A percentile compares a stretch with the other conserved stretches of the same genome.
Conservation (phyloP, 2,329 filamentous ascomycete species). For the Dactylonectria macrodidyma region DNA sequence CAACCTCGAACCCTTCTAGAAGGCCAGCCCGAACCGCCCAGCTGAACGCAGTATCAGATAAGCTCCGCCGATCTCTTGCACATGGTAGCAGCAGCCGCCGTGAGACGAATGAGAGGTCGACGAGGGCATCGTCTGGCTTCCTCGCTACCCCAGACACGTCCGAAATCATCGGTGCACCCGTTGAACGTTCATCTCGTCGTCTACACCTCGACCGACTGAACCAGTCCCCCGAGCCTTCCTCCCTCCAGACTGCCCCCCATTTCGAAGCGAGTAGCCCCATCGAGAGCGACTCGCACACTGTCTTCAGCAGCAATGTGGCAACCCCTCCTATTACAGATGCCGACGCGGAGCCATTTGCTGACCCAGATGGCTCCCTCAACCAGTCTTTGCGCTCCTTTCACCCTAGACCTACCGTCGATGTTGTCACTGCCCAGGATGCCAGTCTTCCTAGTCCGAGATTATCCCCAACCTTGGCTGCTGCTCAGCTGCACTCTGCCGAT, state of each 20-base stretch:
- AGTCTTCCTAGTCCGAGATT: conserved; percentile 95
- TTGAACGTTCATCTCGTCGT: conserved; percentile 56
- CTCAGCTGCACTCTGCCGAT: conserved; percentile 65
- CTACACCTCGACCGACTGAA: conserved; percentile 59
- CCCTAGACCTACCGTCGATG: conserved; percentile 73
- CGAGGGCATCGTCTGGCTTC: conserved; percentile 50
- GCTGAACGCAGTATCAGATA: conserved; percentile 52
- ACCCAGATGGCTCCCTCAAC: conserved; percentile 65
- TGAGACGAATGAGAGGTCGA: conserved; percentile 43
- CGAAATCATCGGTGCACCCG: conserved; percentile 54
- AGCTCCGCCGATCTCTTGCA: conserved; percentile 53
- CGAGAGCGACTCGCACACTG: conserved; percentile 70
- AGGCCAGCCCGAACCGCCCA: conserved; percentile 49
- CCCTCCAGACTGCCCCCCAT: conserved; percentile 51
- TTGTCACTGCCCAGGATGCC: conserved; percentile 84
- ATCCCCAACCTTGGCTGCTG: conserved; percentile 89
- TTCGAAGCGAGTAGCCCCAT: conserved; percentile 67
- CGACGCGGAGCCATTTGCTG: conserved; percentile 74
- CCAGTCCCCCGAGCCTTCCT: conserved; percentile 62
- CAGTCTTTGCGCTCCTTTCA: conserved; percentile 63
- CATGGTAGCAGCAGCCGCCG: conserved; percentile 46
- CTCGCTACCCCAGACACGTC: conserved; percentile 73
- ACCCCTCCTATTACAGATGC: conserved; percentile 84
- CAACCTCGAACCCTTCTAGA: conserved; percentile 41
- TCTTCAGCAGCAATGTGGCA: conserved; percentile 76